Conservation (phyloP, 495 filamentous ascomycete species). For the Penicillium coprophilum region DNA sequence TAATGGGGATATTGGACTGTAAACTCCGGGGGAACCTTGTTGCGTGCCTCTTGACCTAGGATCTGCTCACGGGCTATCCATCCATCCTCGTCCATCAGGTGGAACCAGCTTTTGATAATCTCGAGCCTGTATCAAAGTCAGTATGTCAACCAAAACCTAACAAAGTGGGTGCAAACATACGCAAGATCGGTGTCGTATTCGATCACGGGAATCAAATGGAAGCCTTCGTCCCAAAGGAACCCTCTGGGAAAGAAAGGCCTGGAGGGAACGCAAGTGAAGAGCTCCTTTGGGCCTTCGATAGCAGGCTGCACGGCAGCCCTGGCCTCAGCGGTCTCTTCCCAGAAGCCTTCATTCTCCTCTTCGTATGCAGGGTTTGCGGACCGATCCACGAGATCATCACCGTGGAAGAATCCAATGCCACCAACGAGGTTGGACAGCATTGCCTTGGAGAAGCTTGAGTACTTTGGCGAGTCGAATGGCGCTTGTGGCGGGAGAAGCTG, state of each 20-base stretch:
- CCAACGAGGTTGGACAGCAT: slow-evolving; percentile 95
- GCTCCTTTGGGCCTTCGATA: slow-evolving; percentile 79
- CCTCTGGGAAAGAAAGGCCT: slow-evolving; percentile 94
- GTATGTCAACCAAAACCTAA: slow-evolving; percentile 9
- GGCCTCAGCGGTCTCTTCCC: slow-evolving; percentile 84
- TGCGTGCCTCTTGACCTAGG: slow-evolving; percentile 87
- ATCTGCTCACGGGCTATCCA: slow-evolving; percentile 99
- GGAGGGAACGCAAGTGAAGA: slow-evolving; percentile 92
- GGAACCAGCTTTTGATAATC: slow-evolving; percentile 94
- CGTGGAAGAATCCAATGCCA: slow-evolving; percentile 94
- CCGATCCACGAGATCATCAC: slow-evolving; percentile 80
- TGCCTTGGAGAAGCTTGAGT: slow-evolving; percentile 76
- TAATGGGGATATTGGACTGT: slow-evolving; percentile 97
- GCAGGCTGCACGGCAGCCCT: slow-evolving; percentile 60
- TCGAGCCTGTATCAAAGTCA: slow-evolving; percentile 55
- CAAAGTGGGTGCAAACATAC: slow-evolving; percentile 32
- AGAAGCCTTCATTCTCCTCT: slow-evolving; percentile 96
- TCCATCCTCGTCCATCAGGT: slow-evolving; percentile 91
- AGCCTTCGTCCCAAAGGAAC: slow-evolving; percentile 98
- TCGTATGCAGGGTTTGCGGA: slow-evolving; percentile 89
- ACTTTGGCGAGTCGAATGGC: slow-evolving; percentile 72
- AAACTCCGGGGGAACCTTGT: slow-evolving; percentile 94
- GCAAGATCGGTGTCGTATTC: slow-evolving; percentile 94
- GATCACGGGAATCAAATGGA: slow-evolving; percentile 86
- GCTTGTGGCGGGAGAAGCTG: slow-evolving; percentile 69